These are phyloP conservation scores for Brasenia schreberi DNA, from an alignment of 164 flowering plant species.

Conservation along the genomic window DNA sequence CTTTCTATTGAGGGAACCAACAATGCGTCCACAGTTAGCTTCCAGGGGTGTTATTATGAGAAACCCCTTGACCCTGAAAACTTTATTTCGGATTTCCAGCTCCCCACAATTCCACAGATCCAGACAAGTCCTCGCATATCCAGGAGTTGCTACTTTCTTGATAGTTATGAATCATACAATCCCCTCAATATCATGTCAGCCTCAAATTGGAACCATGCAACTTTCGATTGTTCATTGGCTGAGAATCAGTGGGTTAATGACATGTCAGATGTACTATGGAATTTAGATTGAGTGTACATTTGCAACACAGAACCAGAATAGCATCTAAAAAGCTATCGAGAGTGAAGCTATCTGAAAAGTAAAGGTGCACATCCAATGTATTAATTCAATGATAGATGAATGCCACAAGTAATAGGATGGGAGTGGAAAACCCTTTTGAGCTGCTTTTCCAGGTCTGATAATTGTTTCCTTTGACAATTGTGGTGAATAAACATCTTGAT, in stretches of 20 bases:
- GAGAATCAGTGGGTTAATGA: slow-evolving; percentile 27
- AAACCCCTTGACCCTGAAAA: not conserved
- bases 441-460: not conserved
- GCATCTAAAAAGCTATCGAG: slow-evolving; percentile 22
- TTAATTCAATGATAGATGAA: not conserved
- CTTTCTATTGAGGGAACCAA: not conserved
- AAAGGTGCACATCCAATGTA: not conserved
- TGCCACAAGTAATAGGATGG: not conserved
- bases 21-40: not conserved
- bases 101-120: not conserved
- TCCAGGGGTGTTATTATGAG: not conserved
- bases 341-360: slow-evolving; percentile 6
- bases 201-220: slow-evolving; percentile 4
- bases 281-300: slow-evolving; percentile 23
- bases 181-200: slow-evolving; percentile 14
- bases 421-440: not conserved
- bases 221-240: slow-evolving; percentile 15
- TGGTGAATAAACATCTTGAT: not conserved
- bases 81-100: not conserved
- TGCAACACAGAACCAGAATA: not conserved
- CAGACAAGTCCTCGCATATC: not conserved
- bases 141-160: not conserved
- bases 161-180: slow-evolving; percentile 6
- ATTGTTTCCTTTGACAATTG: not conserved
- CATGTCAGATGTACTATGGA: slow-evolving; percentile 26